Evolutionary conservation across 495 filamentous ascomycete species (phyloP), one percentile per base, ranked within the genome.

Genomic region (Cenococcum geophilum): DNA sequence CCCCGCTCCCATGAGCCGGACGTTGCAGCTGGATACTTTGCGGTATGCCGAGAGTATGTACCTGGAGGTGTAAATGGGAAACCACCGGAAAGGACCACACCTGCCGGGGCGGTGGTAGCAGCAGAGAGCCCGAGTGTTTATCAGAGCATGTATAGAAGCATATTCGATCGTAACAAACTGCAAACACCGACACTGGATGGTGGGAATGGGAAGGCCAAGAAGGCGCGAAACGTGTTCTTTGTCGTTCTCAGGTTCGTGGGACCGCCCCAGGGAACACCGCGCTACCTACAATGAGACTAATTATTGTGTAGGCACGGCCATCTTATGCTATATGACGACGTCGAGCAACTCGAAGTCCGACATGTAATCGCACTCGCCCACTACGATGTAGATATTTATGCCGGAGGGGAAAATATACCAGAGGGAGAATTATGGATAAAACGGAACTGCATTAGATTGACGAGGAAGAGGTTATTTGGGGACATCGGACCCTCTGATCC

Each of bases 351-450:
- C 59, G 95, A 97, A 72, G 92, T 97, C 22, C 86, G 92, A 63
- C 89, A 97, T 73, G 93, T 98, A 23, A 89, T 98, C 36, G 93
- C 91, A 0, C 80, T 98, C 16, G 87, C 87, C 34, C 88, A 95
- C 67, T 89, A 97, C 74, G 80, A 88, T 59, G 81, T 97, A 63
- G 88, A 84, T 66, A 84, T 97, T 69, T 91, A 91, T 73, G 88
- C 86, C 21, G 93, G 90, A 51, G 90, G 86, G 40, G 77, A 82
- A 10, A 6, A 37, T 0, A 92, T 92, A 40, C 89, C 87, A 1
- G 93, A 97, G 66, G 91, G 91, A 25, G 95, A 97, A 73, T 76
- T 98, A 20, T 98, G 87, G 77, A 88, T 97, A 73, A 96, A 96
- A 75, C 83, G 92, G 53, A 97, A 97, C 71, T 92, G 92, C 48